Evolutionary conservation across 83 land plant genomes (phyloP).

Genomic region (Picea engelmannii): DNA sequence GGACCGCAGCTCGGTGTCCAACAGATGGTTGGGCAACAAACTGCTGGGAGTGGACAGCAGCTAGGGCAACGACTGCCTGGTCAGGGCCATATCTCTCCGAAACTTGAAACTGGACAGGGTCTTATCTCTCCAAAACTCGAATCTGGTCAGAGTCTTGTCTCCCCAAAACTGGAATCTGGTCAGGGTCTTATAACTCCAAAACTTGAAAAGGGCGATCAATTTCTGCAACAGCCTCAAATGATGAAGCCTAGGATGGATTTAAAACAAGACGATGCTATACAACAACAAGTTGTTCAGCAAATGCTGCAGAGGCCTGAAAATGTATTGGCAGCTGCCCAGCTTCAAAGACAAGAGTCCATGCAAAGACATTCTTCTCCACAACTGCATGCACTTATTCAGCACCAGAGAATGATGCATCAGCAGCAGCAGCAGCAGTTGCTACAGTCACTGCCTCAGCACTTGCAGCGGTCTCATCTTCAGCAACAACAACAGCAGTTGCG

Average conservation of each 20-base stretch:
- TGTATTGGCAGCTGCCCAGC: slow-evolving; percentile 3
- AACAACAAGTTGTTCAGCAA: slow-evolving; percentile 56
- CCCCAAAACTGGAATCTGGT: not conserved
- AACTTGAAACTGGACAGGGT: too few species aligned
- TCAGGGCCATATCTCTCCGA: too few species aligned
- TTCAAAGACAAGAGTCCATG: slow-evolving; percentile 45
- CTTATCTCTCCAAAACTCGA: too few species aligned
- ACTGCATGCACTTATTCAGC: slow-evolving; percentile 54
- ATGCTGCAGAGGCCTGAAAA: slow-evolving; percentile 29
- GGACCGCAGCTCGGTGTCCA: too few species aligned
- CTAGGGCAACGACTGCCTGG: too few species aligned
- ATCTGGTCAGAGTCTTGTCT: too few species aligned
- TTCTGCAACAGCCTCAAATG: slow-evolving; percentile 18
- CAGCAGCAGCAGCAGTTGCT: slow-evolving; percentile 45
- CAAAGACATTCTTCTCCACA: slow-evolving; percentile 43
- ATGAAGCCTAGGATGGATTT: slow-evolving; percentile 50
- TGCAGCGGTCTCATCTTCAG: slow-evolving; percentile 27
- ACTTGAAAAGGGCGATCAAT: slow-evolving; percentile 14
- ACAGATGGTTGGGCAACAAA: too few species aligned
- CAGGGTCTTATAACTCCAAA: slow-evolving; percentile 4
- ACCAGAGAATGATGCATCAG: slow-evolving; percentile 42
- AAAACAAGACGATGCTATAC: slow-evolving; percentile 18
- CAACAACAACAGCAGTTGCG: slow-evolving; percentile 21
- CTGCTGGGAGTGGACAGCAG: too few species aligned
- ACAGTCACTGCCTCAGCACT: slow-evolving; percentile 33